Conservation (phyloP, 352 stramenopile species). For the Pythium periplocum region DNA sequence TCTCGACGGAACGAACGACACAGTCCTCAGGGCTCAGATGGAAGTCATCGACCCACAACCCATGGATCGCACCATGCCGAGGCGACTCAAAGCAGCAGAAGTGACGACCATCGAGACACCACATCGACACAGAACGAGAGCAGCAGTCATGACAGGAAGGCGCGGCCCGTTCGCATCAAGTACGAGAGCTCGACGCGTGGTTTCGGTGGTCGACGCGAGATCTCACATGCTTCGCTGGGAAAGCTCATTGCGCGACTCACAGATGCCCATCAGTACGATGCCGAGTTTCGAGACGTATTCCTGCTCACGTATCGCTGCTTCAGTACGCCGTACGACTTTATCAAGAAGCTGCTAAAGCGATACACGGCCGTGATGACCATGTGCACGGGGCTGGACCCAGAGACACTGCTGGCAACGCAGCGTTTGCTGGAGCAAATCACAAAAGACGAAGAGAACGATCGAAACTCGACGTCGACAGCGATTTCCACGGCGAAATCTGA, state of each 20-base stretch:
- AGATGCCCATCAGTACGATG: constrained; percentile 83
- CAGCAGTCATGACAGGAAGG: background rate
- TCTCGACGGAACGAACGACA: no score
- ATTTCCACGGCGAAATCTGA: constrained; percentile 70
- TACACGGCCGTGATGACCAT: constrained; percentile 73
- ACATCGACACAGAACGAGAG: background rate
- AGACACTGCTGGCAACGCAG: constrained; percentile 59
- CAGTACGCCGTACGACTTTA: constrained; percentile 79
- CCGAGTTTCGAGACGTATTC: constrained; percentile 82
- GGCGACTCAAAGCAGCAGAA: background rate
- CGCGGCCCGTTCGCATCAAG: constrained; percentile 59
- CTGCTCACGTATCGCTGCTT: constrained; percentile 79
- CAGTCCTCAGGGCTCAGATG: no score
- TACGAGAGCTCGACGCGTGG: constrained; percentile 63
- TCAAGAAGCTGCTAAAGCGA: constrained; percentile 86
- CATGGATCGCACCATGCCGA: no score
- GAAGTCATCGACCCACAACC: no score
- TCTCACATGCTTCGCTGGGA: constrained; percentile 81
- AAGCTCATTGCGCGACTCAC: constrained; percentile 81
- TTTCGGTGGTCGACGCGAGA: constrained; percentile 66
- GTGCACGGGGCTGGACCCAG: constrained; percentile 37
- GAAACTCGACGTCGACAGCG: constrained; percentile 50
- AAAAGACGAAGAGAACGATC: constrained; percentile 52
- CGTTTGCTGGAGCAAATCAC: constrained; percentile 59
- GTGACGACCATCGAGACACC: background rate